Base-by-base conservation (phyloP, 306 rosid species). In the Albizia julibrissin region DNA sequence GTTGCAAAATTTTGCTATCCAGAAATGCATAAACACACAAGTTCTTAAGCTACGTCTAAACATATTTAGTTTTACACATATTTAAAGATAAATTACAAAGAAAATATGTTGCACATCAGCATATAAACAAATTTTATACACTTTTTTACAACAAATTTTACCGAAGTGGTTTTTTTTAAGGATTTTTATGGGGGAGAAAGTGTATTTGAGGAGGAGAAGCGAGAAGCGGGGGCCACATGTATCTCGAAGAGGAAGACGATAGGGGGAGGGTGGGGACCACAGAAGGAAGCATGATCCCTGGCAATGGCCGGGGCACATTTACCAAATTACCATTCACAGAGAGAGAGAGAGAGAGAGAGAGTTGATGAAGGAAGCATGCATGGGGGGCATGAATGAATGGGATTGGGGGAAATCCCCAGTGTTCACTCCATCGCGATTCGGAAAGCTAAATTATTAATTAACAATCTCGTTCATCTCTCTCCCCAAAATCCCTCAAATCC, bases 401-500 rank as follows among this genome's bases (percentile, higher is more conserved):
- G 50, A 29, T 65, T 15, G 71, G 22, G 42, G 12, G 5, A 15
- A 10, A 59, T 7, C n/a, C 14, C 9, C 58, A 16, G 58, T 1
- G 19, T 19, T 10, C 5, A 33, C 74, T 5, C 68, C 75, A 64
- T 81, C 69, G 80, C 80, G 68, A 74, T 74, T 81, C 75, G 68
- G 13, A 37, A 65, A 13, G 80, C 59, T n/a, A n/a, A n/a, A n/a
- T n/a, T n/a, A n/a, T n/a, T n/a, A n/a, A n/a, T n/a, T n/a, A n/a
- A n/a, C 31, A 29, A 47, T 65, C 62, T 29, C 79, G 15, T 47
- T 15, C 27, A n/a, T 52, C 22, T 15, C 47, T 46, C 46, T 39
- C 43, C 43, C 43, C 47, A 10, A 9, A 43, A 43, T 43, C 14
- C 26, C 6, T 1, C 33, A 3, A 50, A 18, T 18, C 58, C 19